Conservation (phyloP, 805 yeast species). For the Dipodascopsis uninucleata region DNA sequence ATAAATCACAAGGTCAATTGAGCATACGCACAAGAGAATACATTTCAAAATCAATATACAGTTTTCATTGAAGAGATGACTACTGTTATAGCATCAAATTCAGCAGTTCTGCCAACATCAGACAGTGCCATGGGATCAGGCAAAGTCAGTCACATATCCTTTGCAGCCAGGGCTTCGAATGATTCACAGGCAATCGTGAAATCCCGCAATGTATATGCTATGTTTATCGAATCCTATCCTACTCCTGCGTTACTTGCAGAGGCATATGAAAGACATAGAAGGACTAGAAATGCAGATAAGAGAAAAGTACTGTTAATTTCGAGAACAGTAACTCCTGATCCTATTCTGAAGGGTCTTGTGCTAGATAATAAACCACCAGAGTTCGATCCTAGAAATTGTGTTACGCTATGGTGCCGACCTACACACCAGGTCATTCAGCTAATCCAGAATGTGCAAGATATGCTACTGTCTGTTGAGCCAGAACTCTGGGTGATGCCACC, state of each 20-base stretch:
- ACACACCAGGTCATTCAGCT: constrained; percentile 11
- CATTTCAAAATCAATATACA: too few relatives aligned
- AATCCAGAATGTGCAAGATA: constrained; percentile 11
- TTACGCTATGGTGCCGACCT: constrained; percentile 25
- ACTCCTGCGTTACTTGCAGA: constrained; percentile 8
- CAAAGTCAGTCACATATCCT: too few relatives aligned
- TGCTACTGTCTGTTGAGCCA: constrained; percentile 12
- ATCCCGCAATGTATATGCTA: constrained; percentile 10
- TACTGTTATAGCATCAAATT: too few relatives aligned
- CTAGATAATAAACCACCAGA: constrained; percentile 20
- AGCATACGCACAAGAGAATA: too few relatives aligned
- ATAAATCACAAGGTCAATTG: too few relatives aligned
- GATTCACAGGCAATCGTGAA: too few relatives aligned
- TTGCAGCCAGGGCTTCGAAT: too few relatives aligned
- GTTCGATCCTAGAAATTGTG: constrained; percentile 25
- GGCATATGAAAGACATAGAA: constrained; percentile 24
- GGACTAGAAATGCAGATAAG: constrained; percentile 13
- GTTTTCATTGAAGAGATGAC: too few relatives aligned
- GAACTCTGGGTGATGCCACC: constrained; percentile 29
- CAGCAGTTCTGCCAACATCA: too few relatives aligned
- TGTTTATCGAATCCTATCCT: constrained; percentile 12
- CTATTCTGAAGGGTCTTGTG: constrained; percentile 20
- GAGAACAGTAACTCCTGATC: constrained; percentile 18
- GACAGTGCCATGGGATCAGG: too few relatives aligned
- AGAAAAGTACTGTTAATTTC: constrained; percentile 3